These are phyloP conservation scores for Turritis glabra DNA, from an alignment of 345 rosid species.

Conservation along the genomic window DNA sequence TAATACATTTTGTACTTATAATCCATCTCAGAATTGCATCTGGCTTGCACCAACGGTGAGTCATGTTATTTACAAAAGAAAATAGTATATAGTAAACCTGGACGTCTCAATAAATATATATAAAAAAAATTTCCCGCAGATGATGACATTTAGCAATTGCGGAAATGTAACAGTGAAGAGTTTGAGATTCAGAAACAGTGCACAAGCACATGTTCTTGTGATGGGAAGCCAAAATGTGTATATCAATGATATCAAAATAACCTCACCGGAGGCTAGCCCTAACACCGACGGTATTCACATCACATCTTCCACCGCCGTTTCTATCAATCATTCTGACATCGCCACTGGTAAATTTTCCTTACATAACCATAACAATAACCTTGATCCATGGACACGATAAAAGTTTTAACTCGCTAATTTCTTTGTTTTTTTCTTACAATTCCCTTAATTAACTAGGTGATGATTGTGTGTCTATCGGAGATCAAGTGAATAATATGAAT, in stretches of 20 bases:
- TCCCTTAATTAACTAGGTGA: conserved; percentile 42
- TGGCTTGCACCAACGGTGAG: conserved; percentile 37
- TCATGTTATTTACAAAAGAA: neutral
- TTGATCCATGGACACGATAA: neutral
- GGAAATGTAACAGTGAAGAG: conserved; percentile 24
- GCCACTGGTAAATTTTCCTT: conserved; percentile 31
- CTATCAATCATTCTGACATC: conserved; percentile 23
- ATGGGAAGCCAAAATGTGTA: conserved; percentile 28
- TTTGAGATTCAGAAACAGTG: conserved; percentile 35
- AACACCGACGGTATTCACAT: conserved; percentile 48
- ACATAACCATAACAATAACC: neutral
- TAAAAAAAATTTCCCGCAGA: conserved; percentile 9
- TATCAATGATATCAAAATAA: conserved; percentile 27
- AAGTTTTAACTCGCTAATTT: neutral
- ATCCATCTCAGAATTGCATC: conserved; percentile 18
- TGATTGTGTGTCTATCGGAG: conserved; percentile 56
- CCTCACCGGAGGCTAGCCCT: conserved; percentile 41
- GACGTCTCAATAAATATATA: neutral
- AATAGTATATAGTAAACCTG: neutral
- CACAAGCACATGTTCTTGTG: conserved; percentile 38
- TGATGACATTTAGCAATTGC: conserved; percentile 33
- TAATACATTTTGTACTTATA: neutral
- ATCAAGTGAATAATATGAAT: conserved; percentile 21
- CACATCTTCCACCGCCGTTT: conserved; percentile 36
- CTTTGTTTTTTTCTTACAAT: neutral